Base-by-base conservation (phyloP, 1,139 yeast species). In the Pichia sp. region DNA sequence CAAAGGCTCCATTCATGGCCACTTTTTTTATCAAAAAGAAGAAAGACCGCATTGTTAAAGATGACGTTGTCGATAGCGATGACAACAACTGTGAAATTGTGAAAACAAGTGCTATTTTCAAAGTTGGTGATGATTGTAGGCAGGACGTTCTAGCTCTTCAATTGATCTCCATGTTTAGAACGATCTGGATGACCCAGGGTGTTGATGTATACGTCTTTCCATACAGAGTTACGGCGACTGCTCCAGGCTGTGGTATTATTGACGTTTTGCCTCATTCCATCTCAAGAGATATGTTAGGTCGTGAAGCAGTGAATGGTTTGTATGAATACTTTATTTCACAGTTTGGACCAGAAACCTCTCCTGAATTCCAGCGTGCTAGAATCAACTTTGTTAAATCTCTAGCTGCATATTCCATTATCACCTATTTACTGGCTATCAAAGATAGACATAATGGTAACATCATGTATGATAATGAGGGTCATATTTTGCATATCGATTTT, bases 361-460 rank as follows among this genome's bases (percentile, higher is more conserved):
- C 89, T 60, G 96, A 86, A 62, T 93, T 85, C 72, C 98, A 93
- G 70, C 79, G 81, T 60, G 98, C 99, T 0, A 79, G 98, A 62
- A 89, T 87, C 69, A 92, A 92, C 71, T 88, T 95, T 69, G 90
- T 93, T 59, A 90, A 90, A 70, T 90, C 97, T 1, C 77, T 93
- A 62, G 99, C 99, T 0, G 98, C 97, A 1, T 95, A 95, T 73
- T 88, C 97, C 46, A 90, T 95, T 56, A 90, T 95, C 56, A 88
- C 98, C 1, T 95, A 88, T 65, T 73, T 95, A 62, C 77, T 95
- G 57, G 99, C 93, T 68, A 90, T 95, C 75, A 95, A 95, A 71
- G 99, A 95, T 73, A 82, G 99, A 68, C 99, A 95, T 72, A 95
- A 95, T 71, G 99, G 99, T 70, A 95, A 95, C 71, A 93, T 95